Evolutionary conservation across 1,139 yeast species (phyloP).

Genomic region (Zygosaccharomyces sapae): DNA sequence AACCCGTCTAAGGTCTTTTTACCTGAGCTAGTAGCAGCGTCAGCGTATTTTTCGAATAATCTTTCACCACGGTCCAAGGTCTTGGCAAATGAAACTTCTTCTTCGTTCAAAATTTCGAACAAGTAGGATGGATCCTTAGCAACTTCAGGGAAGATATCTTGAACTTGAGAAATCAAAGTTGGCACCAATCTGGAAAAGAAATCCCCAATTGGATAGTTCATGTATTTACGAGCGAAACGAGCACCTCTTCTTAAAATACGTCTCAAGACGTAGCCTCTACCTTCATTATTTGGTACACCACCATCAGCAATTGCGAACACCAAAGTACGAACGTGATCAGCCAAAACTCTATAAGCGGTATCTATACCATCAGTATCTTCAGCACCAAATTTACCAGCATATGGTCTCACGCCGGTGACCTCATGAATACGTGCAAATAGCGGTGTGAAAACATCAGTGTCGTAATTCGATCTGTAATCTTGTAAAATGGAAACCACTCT

Average conservation of each 20-base stretch:
- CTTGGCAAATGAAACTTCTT: constrained; percentile 89
- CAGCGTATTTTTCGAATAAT: constrained; percentile 88
- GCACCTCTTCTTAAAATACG: constrained; percentile 97
- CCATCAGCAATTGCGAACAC: constrained; percentile 97
- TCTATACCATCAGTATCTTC: constrained; percentile 94
- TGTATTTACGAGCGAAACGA: constrained; percentile 91
- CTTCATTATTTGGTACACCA: constrained; percentile 98
- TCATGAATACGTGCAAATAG: constrained; percentile 80
- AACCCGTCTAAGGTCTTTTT: constrained; percentile 79
- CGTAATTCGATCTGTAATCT: constrained; percentile 86
- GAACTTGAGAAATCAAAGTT: constrained; percentile 83
- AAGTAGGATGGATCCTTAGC: constrained; percentile 65
- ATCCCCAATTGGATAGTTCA: constrained; percentile 91
- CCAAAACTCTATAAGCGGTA: constrained; percentile 95
- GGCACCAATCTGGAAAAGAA: constrained; percentile 92
- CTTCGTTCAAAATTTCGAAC: constrained; percentile 90
- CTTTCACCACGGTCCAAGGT: constrained; percentile 98
- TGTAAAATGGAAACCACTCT: constrained; percentile 92
- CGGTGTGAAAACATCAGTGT: constrained; percentile 93
- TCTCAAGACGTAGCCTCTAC: constrained; percentile 96
- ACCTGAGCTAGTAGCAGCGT: constrained; percentile 70
- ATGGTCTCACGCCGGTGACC: constrained; percentile 87
- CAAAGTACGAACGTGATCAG: constrained; percentile 96
- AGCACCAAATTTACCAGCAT: constrained; percentile 85
- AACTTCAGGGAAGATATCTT: constrained; percentile 88